phyloP scores from a whole-genome alignment of 768 basidiomycete species.

The Trametes cinnabarina region DNA sequence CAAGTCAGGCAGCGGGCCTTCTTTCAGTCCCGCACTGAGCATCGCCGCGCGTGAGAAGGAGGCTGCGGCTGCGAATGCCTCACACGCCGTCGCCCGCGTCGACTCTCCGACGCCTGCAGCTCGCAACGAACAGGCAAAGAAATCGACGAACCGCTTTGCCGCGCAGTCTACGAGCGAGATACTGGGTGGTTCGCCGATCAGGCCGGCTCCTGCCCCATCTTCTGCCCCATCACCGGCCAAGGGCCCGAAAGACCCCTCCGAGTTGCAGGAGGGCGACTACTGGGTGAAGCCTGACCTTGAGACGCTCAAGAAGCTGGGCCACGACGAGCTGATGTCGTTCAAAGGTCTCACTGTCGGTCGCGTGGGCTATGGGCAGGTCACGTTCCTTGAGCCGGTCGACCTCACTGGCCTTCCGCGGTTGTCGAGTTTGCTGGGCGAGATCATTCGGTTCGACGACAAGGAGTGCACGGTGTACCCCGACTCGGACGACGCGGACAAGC shows the following conservation, averaged over 20 bases:
- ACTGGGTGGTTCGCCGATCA: constrained; percentile 14
- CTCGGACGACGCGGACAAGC: constrained; percentile 80
- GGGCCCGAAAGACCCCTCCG: constrained; percentile 34
- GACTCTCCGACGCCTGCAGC: constrained; percentile 20
- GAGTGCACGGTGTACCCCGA: constrained; percentile 95
- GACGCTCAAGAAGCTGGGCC: constrained; percentile 66
- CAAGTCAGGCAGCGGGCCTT: constrained; percentile 45
- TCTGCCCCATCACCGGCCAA: constrained; percentile 28
- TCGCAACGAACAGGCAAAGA: constrained; percentile 24
- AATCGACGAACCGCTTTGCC: constrained; percentile 42
- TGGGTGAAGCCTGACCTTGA: constrained; percentile 81
- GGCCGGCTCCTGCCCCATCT: constrained; percentile 29
- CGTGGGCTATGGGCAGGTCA: constrained; percentile 86
- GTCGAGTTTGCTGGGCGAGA: constrained; percentile 78
- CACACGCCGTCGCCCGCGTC: constrained; percentile 33
- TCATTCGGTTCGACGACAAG: constrained; percentile 86
- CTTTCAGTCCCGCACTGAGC: constrained; percentile 73
- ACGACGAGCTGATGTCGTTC: constrained; percentile 72
- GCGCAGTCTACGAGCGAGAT: constrained; percentile 34
- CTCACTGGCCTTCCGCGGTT: constrained; percentile 82
- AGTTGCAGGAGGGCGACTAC: constrained; percentile 84
- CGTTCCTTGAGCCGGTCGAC: constrained; percentile 77
- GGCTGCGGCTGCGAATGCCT: constrained; percentile 33
- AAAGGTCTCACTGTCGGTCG: constrained; percentile 83
- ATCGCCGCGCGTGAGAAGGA: constrained; percentile 77